Evolutionary conservation across 768 basidiomycete genomes (phyloP).

Genomic region (Lactarius hengduanensis): DNA sequence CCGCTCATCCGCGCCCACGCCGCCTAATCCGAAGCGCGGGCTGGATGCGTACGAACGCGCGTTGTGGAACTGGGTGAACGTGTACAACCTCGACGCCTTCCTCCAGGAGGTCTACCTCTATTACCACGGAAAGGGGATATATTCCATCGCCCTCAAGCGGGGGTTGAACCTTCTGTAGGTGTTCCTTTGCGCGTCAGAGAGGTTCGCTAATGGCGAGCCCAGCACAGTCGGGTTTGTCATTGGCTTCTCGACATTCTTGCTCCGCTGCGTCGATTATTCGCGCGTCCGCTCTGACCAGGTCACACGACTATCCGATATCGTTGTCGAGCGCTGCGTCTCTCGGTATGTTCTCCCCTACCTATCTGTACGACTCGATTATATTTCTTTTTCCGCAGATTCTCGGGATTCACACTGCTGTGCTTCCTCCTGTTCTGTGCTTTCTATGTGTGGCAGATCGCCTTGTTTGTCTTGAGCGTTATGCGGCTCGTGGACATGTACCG

Average conservation of each 20-base stretch:
- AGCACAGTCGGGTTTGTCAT: conserved; percentile 99
- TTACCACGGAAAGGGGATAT: conserved; percentile 96
- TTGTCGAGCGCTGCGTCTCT: conserved; percentile 81
- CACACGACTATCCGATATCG: conserved; percentile 71
- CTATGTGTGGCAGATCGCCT: conserved; percentile 84
- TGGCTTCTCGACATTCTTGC: conserved; percentile 93
- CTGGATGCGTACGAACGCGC: conserved; percentile 87
- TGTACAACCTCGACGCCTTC: conserved; percentile 94
- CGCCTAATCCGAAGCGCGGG: conserved; percentile 56
- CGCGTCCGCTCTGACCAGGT: conserved; percentile 65
- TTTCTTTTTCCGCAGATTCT: conserved; percentile 53
- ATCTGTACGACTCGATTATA: conserved; percentile 5
- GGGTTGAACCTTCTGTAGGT: conserved; percentile 94
- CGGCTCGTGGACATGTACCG: conserved; percentile 92
- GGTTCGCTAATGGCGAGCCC: conserved; percentile 33
- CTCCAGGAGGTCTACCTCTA: conserved; percentile 94
- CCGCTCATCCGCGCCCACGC: conserved; percentile 31
- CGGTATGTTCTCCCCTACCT: conserved; percentile 49
- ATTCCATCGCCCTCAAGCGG: conserved; percentile 86
- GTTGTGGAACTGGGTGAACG: conserved; percentile 99
- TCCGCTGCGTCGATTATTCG: conserved; percentile 94
- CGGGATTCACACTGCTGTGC: conserved; percentile 80
- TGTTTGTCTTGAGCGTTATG: conserved; percentile 71
- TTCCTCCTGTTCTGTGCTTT: conserved; percentile 83
- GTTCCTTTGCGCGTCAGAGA: conserved; percentile 28